These are phyloP conservation scores for Harrya chromipes DNA, from an alignment of 768 basidiomycete species.

Conservation along the genomic window DNA sequence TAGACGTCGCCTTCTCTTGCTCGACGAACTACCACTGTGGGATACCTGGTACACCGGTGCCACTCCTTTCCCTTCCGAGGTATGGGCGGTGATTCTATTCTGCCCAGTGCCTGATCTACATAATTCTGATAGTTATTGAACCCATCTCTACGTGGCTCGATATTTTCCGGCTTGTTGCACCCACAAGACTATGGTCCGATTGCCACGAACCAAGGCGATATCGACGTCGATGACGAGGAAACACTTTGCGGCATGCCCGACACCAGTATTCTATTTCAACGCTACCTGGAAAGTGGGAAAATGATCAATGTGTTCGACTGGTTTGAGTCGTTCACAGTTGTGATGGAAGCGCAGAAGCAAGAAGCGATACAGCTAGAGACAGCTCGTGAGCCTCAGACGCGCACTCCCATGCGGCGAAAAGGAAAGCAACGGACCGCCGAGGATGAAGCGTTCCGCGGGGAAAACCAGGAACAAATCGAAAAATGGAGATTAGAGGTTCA, in stretches of 20 bases:
- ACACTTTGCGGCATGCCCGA: conserved; percentile 61
- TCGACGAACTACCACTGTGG: conserved; percentile 57
- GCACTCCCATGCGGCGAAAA: conserved; percentile 24
- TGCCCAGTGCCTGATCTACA: not conserved
- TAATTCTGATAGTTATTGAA: conserved; percentile 54
- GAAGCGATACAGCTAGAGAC: not conserved
- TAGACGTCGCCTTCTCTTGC: conserved; percentile 43
- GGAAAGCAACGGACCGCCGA: conserved; percentile 26
- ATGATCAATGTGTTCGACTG: conserved; percentile 88
- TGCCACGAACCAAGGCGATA: conserved; percentile 2
- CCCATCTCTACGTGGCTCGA: conserved; percentile 60
- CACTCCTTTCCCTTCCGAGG: conserved; percentile 66
- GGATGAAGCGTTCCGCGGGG: conserved; percentile 13
- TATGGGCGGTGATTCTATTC: conserved; percentile 26
- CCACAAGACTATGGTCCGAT: conserved; percentile 46
- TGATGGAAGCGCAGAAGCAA: conserved; percentile 55
- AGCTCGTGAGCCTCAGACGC: not conserved
- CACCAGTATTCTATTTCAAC: conserved; percentile 68
- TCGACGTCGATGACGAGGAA: conserved; percentile 26
- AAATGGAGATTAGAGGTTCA: conserved; percentile 65
- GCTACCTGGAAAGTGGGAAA: conserved; percentile 76
- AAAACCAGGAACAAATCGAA: conserved; percentile 39
- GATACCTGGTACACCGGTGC: conserved; percentile 72
- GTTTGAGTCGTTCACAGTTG: conserved; percentile 73
- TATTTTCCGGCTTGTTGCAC: conserved; percentile 58